phyloP scores from a whole-genome alignment of 75 land plant genomes.

The Sequoiadendron giganteum region DNA sequence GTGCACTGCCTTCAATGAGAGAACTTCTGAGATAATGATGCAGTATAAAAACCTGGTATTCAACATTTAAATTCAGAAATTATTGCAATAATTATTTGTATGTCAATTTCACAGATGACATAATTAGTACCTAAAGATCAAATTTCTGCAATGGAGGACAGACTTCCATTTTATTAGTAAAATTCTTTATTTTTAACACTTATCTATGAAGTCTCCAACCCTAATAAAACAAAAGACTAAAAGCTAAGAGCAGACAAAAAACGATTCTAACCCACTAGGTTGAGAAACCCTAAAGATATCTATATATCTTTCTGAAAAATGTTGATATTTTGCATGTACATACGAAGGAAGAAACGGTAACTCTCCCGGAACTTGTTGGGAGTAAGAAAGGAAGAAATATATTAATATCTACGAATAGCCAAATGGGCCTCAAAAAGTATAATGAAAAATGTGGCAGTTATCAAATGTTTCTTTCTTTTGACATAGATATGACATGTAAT shows the following conservation, averaged over 20 bases:
- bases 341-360: not conserved
- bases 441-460: not conserved
- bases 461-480: not conserved
- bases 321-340: not conserved
- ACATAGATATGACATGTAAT: not conserved
- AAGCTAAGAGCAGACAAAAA: not conserved
- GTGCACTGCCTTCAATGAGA: constrained; percentile 42
- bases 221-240: not conserved
- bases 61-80: constrained; percentile 9
- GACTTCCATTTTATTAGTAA: not conserved
- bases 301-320: no score
- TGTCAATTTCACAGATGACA: not conserved
- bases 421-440: not conserved
- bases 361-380: not conserved
- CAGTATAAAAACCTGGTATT: constrained; percentile 72
- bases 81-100: not conserved
- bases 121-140: not conserved
- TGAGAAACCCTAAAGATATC: no score
- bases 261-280: not conserved
- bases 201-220: not conserved
- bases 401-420: not conserved
- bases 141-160: not conserved
- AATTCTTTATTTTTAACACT: not conserved
- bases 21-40: constrained; percentile 69
- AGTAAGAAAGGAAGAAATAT: no score